Conservation (phyloP, 108 stramenopile genomes). For the Bacterosira constricta region DNA sequence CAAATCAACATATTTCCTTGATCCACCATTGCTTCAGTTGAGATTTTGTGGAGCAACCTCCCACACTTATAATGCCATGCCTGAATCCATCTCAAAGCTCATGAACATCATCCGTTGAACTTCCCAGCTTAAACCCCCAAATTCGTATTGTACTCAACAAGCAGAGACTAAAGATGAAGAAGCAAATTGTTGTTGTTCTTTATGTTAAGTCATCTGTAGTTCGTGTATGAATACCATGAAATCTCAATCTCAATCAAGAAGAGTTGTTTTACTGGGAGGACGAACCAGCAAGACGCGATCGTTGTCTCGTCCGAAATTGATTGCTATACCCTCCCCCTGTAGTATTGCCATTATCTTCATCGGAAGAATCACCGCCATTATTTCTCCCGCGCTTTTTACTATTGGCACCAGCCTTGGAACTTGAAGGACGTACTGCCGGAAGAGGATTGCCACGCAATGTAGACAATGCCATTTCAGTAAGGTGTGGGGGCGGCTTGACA, state of each 20-base stretch:
- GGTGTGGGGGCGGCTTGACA: constrained; percentile 80
- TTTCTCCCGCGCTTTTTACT: constrained; percentile 42
- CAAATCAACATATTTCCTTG: too few relatives aligned
- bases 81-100: too few relatives aligned
- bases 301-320: constrained; percentile 81
- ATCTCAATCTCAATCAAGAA: not conserved
- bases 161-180: too few relatives aligned
- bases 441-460: constrained; percentile 64
- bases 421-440: constrained; percentile 70
- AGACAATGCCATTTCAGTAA: constrained; percentile 77
- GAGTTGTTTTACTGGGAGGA: not conserved
- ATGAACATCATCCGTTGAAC: too few relatives aligned
- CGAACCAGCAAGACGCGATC: constrained; percentile 44
- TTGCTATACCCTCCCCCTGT: constrained; percentile 69
- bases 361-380: constrained; percentile 69
- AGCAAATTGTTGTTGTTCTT: constrained; percentile 1
- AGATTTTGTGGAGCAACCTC: too few relatives aligned
- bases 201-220: constrained; percentile 8
- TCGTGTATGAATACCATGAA: constrained; percentile 2
- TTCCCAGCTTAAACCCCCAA: too few relatives aligned
- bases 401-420: constrained; percentile 32
- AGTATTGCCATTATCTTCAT: constrained; percentile 56
- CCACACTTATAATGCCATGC: too few relatives aligned
- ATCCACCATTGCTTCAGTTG: too few relatives aligned
- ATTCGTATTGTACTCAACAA: too few relatives aligned